Conservation (phyloP, 1,284 basidiomycete genomes). For the Ceratobasidium sp. region DNA sequence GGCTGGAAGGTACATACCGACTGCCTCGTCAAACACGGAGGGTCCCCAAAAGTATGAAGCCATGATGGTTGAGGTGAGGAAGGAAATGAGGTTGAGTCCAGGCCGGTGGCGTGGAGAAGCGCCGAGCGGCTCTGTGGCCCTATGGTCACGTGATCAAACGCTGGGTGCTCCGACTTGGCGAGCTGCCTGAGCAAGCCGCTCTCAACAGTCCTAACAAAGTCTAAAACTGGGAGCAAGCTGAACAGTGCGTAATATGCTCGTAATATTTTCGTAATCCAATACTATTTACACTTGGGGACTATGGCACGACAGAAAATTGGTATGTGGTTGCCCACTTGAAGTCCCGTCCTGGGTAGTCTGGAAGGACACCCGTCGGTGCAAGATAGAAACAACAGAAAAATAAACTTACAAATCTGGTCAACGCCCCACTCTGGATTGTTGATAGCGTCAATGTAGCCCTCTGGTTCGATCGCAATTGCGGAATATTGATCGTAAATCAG, state of each 20-base stretch:
- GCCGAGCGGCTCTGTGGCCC: constrained; percentile 33
- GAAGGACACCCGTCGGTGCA: constrained; percentile 33
- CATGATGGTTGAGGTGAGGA: constrained; percentile 57
- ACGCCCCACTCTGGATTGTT: constrained; percentile 63
- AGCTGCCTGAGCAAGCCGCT: constrained; percentile 7
- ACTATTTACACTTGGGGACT: neutral
- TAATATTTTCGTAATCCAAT: neutral
- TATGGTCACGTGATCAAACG: constrained; percentile 33
- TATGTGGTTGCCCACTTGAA: constrained; percentile 63
- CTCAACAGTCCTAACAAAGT: neutral
- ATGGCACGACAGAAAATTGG: constrained; percentile 56
- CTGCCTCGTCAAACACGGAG: constrained; percentile 49
- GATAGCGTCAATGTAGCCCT: constrained; percentile 64
- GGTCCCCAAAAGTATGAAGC: constrained; percentile 65
- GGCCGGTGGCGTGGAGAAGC: constrained; percentile 46
- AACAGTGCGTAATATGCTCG: too few species aligned
- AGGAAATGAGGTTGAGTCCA: constrained; percentile 31
- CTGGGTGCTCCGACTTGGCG: constrained; percentile 5
- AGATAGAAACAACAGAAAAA: neutral
- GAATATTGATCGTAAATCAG: constrained; percentile 60
- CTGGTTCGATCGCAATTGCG: constrained; percentile 65
- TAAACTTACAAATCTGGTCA: constrained; percentile 61
- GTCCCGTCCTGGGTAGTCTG: constrained; percentile 59
- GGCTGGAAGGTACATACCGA: constrained; percentile 65
- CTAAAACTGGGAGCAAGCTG: neutral